Evolutionary conservation across 2,329 filamentous ascomycete genomes (phyloP).

Genomic region (Colletotrichum siamense): DNA sequence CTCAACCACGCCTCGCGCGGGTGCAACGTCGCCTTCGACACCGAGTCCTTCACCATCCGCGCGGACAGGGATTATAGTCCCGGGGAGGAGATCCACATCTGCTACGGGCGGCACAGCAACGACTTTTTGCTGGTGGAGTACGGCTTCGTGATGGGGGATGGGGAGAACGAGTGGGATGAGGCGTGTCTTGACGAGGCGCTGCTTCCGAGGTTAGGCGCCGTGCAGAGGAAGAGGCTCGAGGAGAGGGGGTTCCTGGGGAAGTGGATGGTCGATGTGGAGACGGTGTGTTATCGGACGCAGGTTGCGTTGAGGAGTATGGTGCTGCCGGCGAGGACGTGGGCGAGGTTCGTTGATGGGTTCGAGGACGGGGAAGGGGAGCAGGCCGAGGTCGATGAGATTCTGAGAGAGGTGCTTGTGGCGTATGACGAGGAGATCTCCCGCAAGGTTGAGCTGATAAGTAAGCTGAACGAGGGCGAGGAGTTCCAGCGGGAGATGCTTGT

Average conservation of each 20-base stretch:
- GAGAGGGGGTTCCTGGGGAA: constrained; percentile 53
- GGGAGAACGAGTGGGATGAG: constrained; percentile 59
- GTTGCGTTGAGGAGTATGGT: constrained; percentile 52
- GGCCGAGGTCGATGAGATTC: constrained; percentile 36
- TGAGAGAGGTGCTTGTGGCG: constrained; percentile 42
- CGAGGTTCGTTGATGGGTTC: constrained; percentile 48
- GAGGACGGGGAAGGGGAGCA: constrained; percentile 53
- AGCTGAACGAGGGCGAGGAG: constrained; percentile 32
- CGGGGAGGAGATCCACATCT: constrained; percentile 72
- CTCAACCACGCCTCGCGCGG: constrained; percentile 64
- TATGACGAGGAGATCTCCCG: constrained; percentile 38
- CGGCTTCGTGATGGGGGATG: constrained; percentile 51
- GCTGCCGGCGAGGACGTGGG: constrained; percentile 45
- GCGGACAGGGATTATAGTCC: constrained; percentile 53
- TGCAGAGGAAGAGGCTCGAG: constrained; percentile 44
- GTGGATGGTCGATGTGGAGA: constrained; percentile 56
- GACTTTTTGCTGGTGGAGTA: constrained; percentile 77
- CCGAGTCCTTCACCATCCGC: constrained; percentile 58
- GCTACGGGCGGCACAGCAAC: constrained; percentile 74
- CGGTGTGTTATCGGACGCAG: constrained; percentile 61
- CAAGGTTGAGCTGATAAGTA: constrained; percentile 33
- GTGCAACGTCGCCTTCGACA: constrained; percentile 58
- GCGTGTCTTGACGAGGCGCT: constrained; percentile 52
- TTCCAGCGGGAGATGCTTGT: constrained; percentile 43
- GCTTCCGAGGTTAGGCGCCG: constrained; percentile 38